Evolutionary conservation across 2,329 filamentous ascomycete species (phyloP).

Genomic region (Alternaria panax): DNA sequence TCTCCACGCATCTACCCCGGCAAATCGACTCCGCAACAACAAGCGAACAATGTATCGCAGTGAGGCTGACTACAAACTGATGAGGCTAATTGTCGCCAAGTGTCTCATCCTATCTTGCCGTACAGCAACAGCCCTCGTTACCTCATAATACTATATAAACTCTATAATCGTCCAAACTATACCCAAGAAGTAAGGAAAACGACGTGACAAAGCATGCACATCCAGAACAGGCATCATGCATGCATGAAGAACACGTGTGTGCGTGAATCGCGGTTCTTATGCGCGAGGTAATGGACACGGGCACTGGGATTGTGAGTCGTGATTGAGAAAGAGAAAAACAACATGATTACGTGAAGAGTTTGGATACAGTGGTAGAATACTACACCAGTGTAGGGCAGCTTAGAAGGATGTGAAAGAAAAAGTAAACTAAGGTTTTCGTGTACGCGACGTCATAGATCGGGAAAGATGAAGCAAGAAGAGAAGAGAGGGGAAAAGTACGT

Average conservation of each 20-base stretch:
- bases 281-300: not conserved
- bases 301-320: not conserved
- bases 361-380: not conserved
- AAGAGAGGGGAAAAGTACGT: not conserved
- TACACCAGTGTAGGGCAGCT: not conserved
- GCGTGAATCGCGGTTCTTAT: not conserved
- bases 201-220: not conserved
- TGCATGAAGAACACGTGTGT: not conserved
- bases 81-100: not conserved
- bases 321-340: not conserved
- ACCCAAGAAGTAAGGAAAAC: conserved; percentile 1
- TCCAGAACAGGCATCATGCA: not conserved
- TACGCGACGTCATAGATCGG: not conserved
- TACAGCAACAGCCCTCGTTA: not conserved
- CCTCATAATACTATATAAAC: not conserved
- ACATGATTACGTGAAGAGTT: not conserved
- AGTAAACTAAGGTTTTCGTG: not conserved
- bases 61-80: not conserved
- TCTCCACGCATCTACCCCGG: not conserved
- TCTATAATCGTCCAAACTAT: not conserved
- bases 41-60: not conserved
- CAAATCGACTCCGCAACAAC: not conserved
- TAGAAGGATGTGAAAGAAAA: not conserved
- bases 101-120: not conserved
- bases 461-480: not conserved